These are phyloP conservation scores for Pochonia chlamydosporia DNA, from an alignment of 2,329 filamentous ascomycete species.

Conservation along the genomic window DNA sequence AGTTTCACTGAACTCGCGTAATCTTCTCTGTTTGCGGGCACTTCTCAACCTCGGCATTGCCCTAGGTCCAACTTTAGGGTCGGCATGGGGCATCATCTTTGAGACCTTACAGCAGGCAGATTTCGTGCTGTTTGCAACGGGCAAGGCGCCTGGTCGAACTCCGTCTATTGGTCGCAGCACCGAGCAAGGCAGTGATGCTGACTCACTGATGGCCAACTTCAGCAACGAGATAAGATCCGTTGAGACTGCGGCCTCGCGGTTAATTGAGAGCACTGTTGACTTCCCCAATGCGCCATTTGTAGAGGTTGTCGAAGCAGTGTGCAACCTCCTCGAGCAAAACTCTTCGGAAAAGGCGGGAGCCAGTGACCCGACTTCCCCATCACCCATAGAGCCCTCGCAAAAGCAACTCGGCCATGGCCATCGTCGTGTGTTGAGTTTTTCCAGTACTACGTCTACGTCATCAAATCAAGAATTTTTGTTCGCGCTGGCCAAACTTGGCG, in stretches of 20 bases:
- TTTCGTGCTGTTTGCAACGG: slow-evolving; percentile 67
- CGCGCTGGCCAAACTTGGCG: slow-evolving; percentile 67
- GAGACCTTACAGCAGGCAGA: slow-evolving; percentile 92
- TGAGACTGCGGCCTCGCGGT: slow-evolving; percentile 75
- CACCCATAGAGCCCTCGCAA: slow-evolving; percentile 24
- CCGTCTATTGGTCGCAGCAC: slow-evolving; percentile 39
- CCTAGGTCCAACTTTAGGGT: slow-evolving; percentile 77
- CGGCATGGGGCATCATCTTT: slow-evolving; percentile 84
- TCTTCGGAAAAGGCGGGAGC: slow-evolving; percentile 16
- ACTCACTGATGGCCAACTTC: slow-evolving; percentile 58
- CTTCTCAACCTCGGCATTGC: slow-evolving; percentile 95
- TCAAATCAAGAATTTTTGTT: slow-evolving; percentile 59
- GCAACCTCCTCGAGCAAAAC: slow-evolving; percentile 56
- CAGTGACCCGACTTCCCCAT: slow-evolving; percentile 10
- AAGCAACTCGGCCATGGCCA: slow-evolving; percentile 32
- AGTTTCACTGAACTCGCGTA: slow-evolving; percentile 72
- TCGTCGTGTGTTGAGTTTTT: slow-evolving; percentile 42
- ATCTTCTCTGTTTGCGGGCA: slow-evolving; percentile 83
- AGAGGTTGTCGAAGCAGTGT: slow-evolving; percentile 70
- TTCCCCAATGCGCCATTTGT: slow-evolving; percentile 81
- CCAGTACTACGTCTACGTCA: slow-evolving; percentile 36
- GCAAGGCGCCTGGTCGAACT: slow-evolving; percentile 47
- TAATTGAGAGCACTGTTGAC: slow-evolving; percentile 88
- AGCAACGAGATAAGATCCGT: slow-evolving; percentile 80
- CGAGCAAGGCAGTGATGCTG: slow-evolving; percentile 44